Evolutionary conservation across 306 rosid genomes (phyloP), one percentile per base, ranked within the genome.

Genomic region (Lupinus albus): DNA sequence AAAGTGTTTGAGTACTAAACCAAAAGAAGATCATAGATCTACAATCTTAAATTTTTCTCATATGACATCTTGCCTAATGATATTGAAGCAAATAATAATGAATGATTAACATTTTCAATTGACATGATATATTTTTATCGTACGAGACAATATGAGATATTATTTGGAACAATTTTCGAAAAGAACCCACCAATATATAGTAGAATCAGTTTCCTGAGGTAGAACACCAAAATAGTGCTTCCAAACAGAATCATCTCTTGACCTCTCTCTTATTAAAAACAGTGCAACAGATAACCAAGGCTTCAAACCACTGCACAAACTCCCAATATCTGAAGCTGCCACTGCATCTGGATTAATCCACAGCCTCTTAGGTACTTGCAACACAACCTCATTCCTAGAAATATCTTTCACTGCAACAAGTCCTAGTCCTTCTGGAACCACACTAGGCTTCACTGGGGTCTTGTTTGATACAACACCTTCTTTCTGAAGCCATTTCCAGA

Each of bases 281-380:
- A 93, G 76, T 38, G 95, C 95, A 73, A 93, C 98, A 56, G 87
- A 54, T 21, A 89, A 50, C 98, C 98, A 93, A 7, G 96, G 97
- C 79, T 88, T 89, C 88, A 93, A 77, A 1, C 85, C 95, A 62
- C 79, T 72, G 21, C 97, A 93, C 16, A 82, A 82, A 28, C 69
- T 79, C 33, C 97, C 97, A 67, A 93, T 86, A 64, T 89, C 97
- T 2, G 98, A 89, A 48, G 85, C 86, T 4, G 89, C 85, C 12
- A 93, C 97, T 3, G 96, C 87, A 70, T 89, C 98, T 1, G 97
- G 98, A 78, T 89, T 89, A 15, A 93, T 89, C 98, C 98, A 93
- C 0, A 93, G 68, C 72, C 96, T 84, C 82, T 86, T 89, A 0
- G 98, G 98, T 0, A 93, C 91, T 87, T 93, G 91, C 82, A 93